Conservation (phyloP, 139 green algal species). For the Chloropicon primus region DNA sequence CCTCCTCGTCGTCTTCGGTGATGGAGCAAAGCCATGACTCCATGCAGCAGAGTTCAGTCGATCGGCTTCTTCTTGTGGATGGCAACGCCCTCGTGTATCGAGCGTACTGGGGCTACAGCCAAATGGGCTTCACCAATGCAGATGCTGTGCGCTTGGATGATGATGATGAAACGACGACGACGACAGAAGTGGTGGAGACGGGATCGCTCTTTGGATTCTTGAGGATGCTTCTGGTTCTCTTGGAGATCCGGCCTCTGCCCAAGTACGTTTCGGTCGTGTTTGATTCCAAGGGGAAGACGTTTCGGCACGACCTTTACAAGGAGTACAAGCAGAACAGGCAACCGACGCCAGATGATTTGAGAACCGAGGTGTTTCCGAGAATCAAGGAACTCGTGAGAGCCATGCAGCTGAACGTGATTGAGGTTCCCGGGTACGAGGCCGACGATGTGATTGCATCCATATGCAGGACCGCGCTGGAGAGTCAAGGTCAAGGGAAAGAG, state of each 20-base stretch:
- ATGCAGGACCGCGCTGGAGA: constrained; percentile 3
- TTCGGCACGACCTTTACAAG: constrained; percentile 40
- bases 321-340: constrained; percentile 46
- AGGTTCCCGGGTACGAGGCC: constrained; percentile 47
- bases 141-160: not conserved
- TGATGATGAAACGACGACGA: constrained; percentile 31
- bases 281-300: constrained; percentile 42
- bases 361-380: constrained; percentile 13
- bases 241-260: constrained; percentile 24
- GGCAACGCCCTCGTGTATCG: constrained; percentile 38
- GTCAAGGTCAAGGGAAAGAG: constrained; percentile 3
- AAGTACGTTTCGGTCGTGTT: constrained; percentile 55
- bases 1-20: too few species aligned
- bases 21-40: not conserved
- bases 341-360: constrained; percentile 24
- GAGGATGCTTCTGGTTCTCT: constrained; percentile 27
- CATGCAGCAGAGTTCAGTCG: not conserved
- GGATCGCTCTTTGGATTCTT: constrained; percentile 28
- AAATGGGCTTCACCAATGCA: not conserved
- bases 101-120: constrained; percentile 28
- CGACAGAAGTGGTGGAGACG: not conserved
- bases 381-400: constrained; percentile 23
- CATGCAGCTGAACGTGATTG: constrained; percentile 27
- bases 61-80: constrained; percentile 31
- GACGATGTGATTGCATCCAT: constrained; percentile 55